Evolutionary conservation across 768 basidiomycete genomes (phyloP).

Genomic region (Mycena albidolilacea): DNA sequence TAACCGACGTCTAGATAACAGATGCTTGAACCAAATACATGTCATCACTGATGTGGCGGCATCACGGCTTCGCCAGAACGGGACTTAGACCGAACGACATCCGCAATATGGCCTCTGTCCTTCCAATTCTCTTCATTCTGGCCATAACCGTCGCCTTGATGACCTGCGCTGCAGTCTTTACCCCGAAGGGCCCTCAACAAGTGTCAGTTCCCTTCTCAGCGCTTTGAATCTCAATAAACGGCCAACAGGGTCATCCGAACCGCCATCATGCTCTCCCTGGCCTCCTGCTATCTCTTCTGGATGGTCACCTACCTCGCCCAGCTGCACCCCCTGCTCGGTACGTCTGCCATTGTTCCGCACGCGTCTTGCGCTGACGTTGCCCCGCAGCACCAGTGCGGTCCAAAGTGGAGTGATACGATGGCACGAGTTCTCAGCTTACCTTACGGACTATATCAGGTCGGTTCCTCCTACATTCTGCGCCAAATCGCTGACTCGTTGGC

Average conservation of each 20-base stretch:
- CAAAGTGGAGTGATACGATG: slow-evolving; percentile 14
- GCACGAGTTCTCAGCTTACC: slow-evolving; percentile 19
- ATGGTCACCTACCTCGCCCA: slow-evolving; percentile 97
- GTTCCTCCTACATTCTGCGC: neutral
- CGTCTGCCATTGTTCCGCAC: slow-evolving; percentile 42
- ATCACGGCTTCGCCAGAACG: too few relatives aligned
- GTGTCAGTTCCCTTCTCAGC: slow-evolving; percentile 68
- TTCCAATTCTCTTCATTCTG: slow-evolving; percentile 79
- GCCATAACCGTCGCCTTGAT: slow-evolving; percentile 77
- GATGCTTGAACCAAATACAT: neutral
- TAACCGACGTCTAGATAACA: neutral
- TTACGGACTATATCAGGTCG: slow-evolving; percentile 35
- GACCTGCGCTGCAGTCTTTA: slow-evolving; percentile 73
- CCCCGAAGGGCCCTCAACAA: slow-evolving; percentile 92
- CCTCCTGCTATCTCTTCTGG: slow-evolving; percentile 96
- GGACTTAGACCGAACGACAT: neutral
- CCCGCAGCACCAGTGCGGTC: slow-evolving; percentile 27
- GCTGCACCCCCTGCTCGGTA: slow-evolving; percentile 90
- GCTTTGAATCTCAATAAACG: slow-evolving; percentile 11
- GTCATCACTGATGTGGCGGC: neutral
- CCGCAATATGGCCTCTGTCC: slow-evolving; percentile 73
- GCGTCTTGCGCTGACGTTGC: neutral
- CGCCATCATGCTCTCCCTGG: slow-evolving; percentile 80
- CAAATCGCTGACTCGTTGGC: neutral
- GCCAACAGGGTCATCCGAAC: slow-evolving; percentile 84